Base-by-base conservation (phyloP, 306 rosid genomes). In the Cucurbita pepo region DNA sequence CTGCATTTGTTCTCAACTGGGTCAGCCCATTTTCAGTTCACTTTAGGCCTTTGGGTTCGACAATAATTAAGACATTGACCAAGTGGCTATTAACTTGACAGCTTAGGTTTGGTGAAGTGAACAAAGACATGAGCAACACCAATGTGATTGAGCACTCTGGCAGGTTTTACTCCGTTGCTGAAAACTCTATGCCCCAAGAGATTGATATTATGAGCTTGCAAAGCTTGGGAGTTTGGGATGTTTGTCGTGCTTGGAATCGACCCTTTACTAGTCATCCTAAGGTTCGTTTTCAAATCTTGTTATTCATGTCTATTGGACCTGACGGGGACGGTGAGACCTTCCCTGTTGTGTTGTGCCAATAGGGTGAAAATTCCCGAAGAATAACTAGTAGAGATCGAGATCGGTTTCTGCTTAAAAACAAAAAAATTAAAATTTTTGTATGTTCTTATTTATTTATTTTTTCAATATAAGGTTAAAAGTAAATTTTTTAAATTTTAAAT, bases 181-280 rank as follows among this genome's bases (percentile, higher is more conserved):
- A 89, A 75, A 89, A 76, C 75, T 78, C 82, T 79, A 48, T 79
- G 54, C 95, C 97, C 36, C 95, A 88, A 69, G 83, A 89, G 83
- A 83, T 89, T 45, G 90, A 92, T 75, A 82, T 86, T 61, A 65
- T 62, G 1, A 82, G 83, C 0, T 60, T 92, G 0, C 67, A 88
- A 73, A 83, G 89, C 19, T 63, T 83, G 5, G 79, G 73, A 13
- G 78, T 76, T 73, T 92, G 92, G 96, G 79, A 92, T 79, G 69
- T 87, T 15, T 72, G 55, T 44, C 89, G 77, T 13, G 74, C 83
- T 22, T 88, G 97, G 96, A 77, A 83, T 47, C 78, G 90, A 59
- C 87, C 96, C 3, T 89, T 82, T 67, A 75, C 72, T 2, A 88
- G 94, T 82, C 96, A 91, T 45, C 91, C 96, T 19, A 91, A 91